These are phyloP conservation scores for Ogataea siamensis DNA, from an alignment of 805 yeast species.

Conservation along the genomic window DNA sequence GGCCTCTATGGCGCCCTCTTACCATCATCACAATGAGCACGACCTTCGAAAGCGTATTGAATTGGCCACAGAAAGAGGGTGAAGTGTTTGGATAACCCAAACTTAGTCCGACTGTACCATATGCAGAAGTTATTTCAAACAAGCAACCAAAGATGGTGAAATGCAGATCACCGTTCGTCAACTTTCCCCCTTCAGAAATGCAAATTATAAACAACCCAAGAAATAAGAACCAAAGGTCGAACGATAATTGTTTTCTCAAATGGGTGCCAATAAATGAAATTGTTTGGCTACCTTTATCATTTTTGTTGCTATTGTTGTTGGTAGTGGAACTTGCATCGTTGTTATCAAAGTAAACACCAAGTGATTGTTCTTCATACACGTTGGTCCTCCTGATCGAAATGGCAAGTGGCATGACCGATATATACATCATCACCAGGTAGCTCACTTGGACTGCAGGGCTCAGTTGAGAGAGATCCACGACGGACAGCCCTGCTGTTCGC, in stretches of 20 bases:
- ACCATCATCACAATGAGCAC: conserved; percentile 87
- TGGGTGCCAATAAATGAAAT: conserved; percentile 78
- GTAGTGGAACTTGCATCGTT: conserved; percentile 33
- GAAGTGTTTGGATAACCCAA: conserved; percentile 71
- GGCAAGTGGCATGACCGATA: conserved; percentile 93
- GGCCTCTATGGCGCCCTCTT: conserved; percentile 94
- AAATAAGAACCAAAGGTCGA: conserved; percentile 92
- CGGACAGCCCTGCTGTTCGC: conserved; percentile 89
- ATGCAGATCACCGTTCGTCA: conserved; percentile 42
- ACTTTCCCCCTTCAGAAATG: conserved; percentile 72
- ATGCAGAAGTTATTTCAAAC: conserved; percentile 91
- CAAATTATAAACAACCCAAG: conserved; percentile 84
- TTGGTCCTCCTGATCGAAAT: conserved; percentile 95
- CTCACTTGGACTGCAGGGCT: conserved; percentile 93
- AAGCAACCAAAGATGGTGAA: conserved; percentile 71
- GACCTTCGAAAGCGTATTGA: conserved; percentile 71
- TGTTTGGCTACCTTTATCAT: conserved; percentile 42
- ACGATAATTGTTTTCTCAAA: conserved; percentile 85
- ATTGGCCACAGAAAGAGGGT: conserved; percentile 72
- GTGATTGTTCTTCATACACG: conserved; percentile 94
- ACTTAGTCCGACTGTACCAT: conserved; percentile 94
- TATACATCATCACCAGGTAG: conserved; percentile 96
- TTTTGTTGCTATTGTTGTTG: conserved; percentile 15
- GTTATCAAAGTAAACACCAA: conserved; percentile 68
- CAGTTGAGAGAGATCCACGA: conserved; percentile 63